Evolutionary conservation across 225 moss, liverwort and hornwort genomes (phyloP).

Genomic region (Marchantia polymorpha): DNA sequence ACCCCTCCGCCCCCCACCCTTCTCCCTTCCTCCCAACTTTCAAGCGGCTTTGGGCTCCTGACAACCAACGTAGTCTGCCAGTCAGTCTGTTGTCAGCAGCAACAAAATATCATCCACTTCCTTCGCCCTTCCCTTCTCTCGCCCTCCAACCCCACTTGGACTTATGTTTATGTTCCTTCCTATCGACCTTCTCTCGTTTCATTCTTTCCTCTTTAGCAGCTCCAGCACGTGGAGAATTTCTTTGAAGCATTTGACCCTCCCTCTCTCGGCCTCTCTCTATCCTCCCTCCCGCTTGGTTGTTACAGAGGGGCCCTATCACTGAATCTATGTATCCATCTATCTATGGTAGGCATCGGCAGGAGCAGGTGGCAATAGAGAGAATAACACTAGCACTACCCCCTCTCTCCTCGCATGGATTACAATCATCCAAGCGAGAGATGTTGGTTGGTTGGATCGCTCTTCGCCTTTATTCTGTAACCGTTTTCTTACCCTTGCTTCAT

Average conservation of each 20-base stretch:
- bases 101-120: slow-evolving; percentile 2
- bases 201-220: not conserved
- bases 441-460: not conserved
- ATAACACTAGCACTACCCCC: not conserved
- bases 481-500: slow-evolving; percentile 1
- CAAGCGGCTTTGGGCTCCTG: slow-evolving; percentile 3
- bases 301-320: not conserved
- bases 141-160: not conserved
- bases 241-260: not conserved
- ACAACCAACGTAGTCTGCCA: not conserved
- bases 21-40: too few species aligned
- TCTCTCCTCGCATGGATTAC: not conserved
- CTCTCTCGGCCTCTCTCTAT: not conserved
- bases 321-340: not conserved
- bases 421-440: not conserved
- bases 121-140: not conserved
- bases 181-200: not conserved
- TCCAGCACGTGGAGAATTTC: not conserved
- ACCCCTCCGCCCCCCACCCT: too few species aligned
- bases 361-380: slow-evolving; percentile 1
- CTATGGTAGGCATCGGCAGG: not conserved
- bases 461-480: slow-evolving; percentile 5
- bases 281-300: too few species aligned
- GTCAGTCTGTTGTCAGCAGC: not conserved
- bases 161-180: not conserved